Evolutionary conservation across 2,329 filamentous ascomycete species (phyloP).

Genomic region (Rhynchosporium graminicola): DNA sequence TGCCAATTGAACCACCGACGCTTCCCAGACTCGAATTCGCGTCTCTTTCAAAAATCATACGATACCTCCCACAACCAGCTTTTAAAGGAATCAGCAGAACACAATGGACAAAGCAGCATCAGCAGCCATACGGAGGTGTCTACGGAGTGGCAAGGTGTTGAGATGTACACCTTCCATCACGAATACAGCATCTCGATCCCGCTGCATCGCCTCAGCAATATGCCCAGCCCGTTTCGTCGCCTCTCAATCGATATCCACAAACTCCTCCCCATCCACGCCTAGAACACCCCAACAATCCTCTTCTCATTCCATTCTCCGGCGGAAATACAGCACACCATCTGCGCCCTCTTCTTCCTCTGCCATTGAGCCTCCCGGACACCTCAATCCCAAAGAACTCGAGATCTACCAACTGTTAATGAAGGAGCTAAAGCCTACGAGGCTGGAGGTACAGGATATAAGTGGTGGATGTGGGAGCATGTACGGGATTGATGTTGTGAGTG

Average conservation of each 20-base stretch:
- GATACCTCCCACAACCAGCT: not conserved
- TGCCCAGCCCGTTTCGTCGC: slow-evolving; percentile 17
- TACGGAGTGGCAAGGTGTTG: slow-evolving; percentile 12
- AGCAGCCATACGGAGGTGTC: slow-evolving; percentile 21
- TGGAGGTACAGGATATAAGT: slow-evolving; percentile 70
- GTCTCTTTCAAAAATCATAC: not conserved
- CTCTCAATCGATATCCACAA: not conserved
- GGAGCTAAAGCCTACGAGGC: slow-evolving; percentile 38
- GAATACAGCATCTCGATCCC: not conserved
- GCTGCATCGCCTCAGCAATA: slow-evolving; percentile 20
- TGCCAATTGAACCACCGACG: not conserved
- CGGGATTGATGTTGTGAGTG: slow-evolving; percentile 73
- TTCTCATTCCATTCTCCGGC: not conserved
- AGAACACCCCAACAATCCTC: not conserved
- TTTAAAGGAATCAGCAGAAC: not conserved
- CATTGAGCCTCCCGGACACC: slow-evolving; percentile 49
- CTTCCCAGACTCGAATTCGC: not conserved
- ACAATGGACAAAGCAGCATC: slow-evolving; percentile 23
- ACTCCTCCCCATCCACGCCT: not conserved
- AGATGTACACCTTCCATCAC: slow-evolving; percentile 10
- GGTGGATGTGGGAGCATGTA: slow-evolving; percentile 89
- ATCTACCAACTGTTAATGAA: slow-evolving; percentile 52
- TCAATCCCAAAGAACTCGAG: slow-evolving; percentile 57
- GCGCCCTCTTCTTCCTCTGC: not conserved
- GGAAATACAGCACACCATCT: slow-evolving; percentile 22